Base-by-base conservation (phyloP, 2,329 filamentous ascomycete genomes). In the Zymoseptoria tritici region DNA sequence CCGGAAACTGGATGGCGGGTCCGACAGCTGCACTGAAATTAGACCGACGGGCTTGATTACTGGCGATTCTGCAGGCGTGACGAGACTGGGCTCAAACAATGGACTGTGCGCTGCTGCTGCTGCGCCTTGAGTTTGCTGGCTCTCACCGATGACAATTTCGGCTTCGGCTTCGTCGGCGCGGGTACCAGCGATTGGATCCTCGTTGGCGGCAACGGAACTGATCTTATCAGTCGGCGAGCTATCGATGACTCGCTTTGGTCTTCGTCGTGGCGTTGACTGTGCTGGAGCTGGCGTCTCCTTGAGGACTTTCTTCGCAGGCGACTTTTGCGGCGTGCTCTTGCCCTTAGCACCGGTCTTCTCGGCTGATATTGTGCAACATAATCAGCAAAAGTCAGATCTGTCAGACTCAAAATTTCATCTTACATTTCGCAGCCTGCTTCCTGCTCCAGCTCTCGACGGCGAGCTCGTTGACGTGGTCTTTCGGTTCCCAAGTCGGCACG, bases 401-500 rank as follows among this genome's bases (percentile, higher is more conserved):
- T 7, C 2, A 21, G 50, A 5, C 19, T 16, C 20, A 24, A 24
- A 29, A 9, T 24, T 52, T 20, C 8, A 16, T 29, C 57, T 54
- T 42, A 63, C 57, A 29, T 50, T 52, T 57, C 11, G 50, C 52
- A 31, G 59, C 59, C 60, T 73, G 69, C 50, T 70, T 61, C 19
- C 54, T 62, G 64, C 76, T 56, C 74, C 74, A 76, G 19, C 75
- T 70, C 7, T 64, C 63, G 2, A 77, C 63, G 5, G 75, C 68
- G n/a, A 60, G 53, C n/a, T 68, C 60, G 56, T 72, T 78, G 2
- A 71, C 71, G 67, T 72, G 67, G 6, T 49, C 55, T 49, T 76
- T 75, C 0, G 71, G 74, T 55, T 78, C 83, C 84, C 84, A 86
- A 54, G 73, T 80, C 9, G 78, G 79, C 2, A 71, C 58, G 67